Percentiles rank a stretch among this genome's conserved stretches.
phyloP scores from a whole-genome alignment of 2,329 filamentous ascomycete genomes.

The Alternaria infectoria region DNA sequence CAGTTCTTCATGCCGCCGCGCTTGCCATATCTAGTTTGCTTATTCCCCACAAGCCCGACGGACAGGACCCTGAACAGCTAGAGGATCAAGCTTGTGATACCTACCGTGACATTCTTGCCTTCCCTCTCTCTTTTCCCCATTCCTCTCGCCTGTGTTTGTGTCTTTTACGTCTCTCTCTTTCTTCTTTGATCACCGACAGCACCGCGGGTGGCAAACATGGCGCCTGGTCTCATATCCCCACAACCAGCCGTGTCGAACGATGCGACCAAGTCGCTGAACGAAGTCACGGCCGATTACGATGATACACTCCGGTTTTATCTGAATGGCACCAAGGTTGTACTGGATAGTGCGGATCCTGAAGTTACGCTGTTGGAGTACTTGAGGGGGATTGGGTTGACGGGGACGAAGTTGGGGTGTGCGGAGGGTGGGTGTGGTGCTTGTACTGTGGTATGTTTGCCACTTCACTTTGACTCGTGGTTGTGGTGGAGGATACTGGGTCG shows the following conservation, averaged over 20 bases:
- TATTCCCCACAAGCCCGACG: slow-evolving; percentile 19
- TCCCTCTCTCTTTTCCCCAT: background rate
- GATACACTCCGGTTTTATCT: slow-evolving; percentile 92
- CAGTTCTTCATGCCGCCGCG: background rate
- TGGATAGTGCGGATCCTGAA: slow-evolving; percentile 90
- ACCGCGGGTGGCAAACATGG: slow-evolving; percentile 53
- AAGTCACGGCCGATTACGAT: slow-evolving; percentile 78
- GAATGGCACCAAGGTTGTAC: slow-evolving; percentile 86
- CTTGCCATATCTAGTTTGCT: slow-evolving; percentile 17
- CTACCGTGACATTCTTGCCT: background rate
- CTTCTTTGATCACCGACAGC: background rate
- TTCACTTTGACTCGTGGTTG: background rate
- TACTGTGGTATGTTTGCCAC: slow-evolving; percentile 70
- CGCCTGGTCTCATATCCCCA: slow-evolving; percentile 59
- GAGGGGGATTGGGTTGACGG: slow-evolving; percentile 88
- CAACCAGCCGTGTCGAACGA: slow-evolving; percentile 54
- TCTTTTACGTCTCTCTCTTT: background rate
- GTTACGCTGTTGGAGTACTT: slow-evolving; percentile 92
- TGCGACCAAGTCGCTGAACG: slow-evolving; percentile 57
- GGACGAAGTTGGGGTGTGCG: slow-evolving; percentile 94
- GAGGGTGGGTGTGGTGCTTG: slow-evolving; percentile 97
- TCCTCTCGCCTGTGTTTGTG: background rate
- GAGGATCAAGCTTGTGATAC: background rate
- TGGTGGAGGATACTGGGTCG: background rate
- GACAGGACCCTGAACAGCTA: slow-evolving; percentile 4